Evolutionary conservation across 2,329 filamentous ascomycete species (phyloP), one percentile per base, ranked within the genome.

Genomic region (Aspergillus bombycis): DNA sequence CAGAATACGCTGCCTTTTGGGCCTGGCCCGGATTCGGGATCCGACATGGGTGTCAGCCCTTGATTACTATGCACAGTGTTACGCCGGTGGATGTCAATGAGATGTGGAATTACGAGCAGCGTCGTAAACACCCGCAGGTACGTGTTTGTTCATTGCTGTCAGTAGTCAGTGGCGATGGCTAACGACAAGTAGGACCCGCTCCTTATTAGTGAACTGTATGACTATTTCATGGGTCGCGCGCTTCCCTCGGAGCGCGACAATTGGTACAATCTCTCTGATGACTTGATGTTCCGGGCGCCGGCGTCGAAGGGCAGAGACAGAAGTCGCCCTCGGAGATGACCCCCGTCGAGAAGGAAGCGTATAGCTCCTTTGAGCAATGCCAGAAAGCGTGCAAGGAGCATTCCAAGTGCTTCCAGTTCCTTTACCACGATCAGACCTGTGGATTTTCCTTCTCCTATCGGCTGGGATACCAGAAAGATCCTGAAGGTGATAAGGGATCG

Each of bases 61-160:
- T 85, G n/a, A 71, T 87, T 46, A 85, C 84, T 4, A 85, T 87
- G 83, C 84, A 86, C 68, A 83, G 86, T 68, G 80, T 87, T 72
- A 80, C 81, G 54, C 77, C 83, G 10, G 80, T 84, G 67, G 84
- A 87, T 69, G 79, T 86, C 53, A 83, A 64, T 36, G 62, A 67
- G 12, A 78, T 85, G 38, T 87, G 84, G 83, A 79, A 84, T 60
- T 86, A 81, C 62, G 85, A 87, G 69, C 80, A 85, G 70, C 71
- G 73, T 38, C 78, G 78, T 52, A 77, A 77, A 38, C 64, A 71
- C 58, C 59, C 64, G 26, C 62, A 63, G 30, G 61, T 64, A 56
- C 21, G 57, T 48, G n/a, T 41, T 19, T 48, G 32, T 34, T 59
- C 50, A 36, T 48, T 8, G 2, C n/a, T 4, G n/a, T 28, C 26